Evolutionary conservation across 768 basidiomycete genomes (phyloP).

Genomic region (Russula sp.): DNA sequence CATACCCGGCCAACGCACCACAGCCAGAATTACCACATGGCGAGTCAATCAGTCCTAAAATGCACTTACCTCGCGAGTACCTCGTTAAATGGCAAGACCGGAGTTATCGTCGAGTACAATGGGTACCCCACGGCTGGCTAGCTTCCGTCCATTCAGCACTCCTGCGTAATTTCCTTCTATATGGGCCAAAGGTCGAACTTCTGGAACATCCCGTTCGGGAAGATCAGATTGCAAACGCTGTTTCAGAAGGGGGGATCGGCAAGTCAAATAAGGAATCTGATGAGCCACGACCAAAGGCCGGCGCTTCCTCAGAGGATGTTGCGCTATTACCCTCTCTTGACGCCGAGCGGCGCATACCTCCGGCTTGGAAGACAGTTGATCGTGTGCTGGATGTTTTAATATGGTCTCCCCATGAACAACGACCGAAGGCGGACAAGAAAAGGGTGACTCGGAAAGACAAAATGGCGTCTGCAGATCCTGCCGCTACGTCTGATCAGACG

Average conservation of each 20-base stretch:
- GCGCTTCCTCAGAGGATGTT: conserved; percentile 27
- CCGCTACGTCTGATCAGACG: conserved; percentile 36
- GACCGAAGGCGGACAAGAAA: conserved; percentile 32
- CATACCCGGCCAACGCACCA: conserved; percentile 62
- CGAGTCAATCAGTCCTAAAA: conserved; percentile 52
- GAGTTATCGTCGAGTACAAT: conserved; percentile 75
- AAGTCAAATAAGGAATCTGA: conserved; percentile 33
- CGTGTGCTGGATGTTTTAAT: conserved; percentile 81
- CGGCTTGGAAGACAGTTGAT: conserved; percentile 85
- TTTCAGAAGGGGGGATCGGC: conserved; percentile 43
- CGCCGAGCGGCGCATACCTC: conserved; percentile 72
- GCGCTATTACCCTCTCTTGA: conserved; percentile 51
- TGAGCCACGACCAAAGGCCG: conserved; percentile 20
- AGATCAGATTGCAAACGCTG: conserved; percentile 33
- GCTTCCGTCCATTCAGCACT: conserved; percentile 60
- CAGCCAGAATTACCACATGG: conserved; percentile 47
- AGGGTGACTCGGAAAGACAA: conserved; percentile 32
- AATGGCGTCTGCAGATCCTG: conserved; percentile 35
- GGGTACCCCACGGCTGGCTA: conserved; percentile 95
- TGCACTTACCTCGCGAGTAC: conserved; percentile 79
- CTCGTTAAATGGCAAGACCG: conserved; percentile 84
- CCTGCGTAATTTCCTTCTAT: conserved; percentile 71
- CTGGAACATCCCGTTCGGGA: conserved; percentile 46
- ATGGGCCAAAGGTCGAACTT: conserved; percentile 67
- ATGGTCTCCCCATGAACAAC: conserved; percentile 47